Conservation (phyloP, 2,329 filamentous ascomycete genomes). For the Chlorencoelia australis region DNA sequence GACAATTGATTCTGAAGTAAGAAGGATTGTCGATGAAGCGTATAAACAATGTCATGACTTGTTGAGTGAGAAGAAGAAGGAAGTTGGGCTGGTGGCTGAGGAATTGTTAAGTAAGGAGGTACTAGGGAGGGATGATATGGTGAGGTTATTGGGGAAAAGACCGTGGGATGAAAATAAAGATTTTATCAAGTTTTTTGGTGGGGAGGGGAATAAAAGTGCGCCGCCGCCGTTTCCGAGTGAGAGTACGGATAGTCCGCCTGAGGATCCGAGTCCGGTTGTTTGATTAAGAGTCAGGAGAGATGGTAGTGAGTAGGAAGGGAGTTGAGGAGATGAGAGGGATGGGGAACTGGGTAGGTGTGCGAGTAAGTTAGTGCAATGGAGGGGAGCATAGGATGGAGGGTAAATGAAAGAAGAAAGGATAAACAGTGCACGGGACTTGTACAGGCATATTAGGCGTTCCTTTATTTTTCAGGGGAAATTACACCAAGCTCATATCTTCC, state of each 20-base stretch:
- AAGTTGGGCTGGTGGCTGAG: constrained; percentile 84
- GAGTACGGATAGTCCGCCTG: constrained; percentile 20
- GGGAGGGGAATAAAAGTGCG: constrained; percentile 41
- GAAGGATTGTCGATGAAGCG: constrained; percentile 82
- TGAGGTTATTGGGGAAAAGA: constrained; percentile 73
- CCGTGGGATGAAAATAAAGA: constrained; percentile 76
- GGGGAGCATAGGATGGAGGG: no score
- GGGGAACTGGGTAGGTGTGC: no score
- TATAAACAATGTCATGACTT: constrained; percentile 85
- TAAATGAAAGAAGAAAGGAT: no score
- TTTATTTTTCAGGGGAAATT: no score
- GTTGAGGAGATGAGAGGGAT: no score
- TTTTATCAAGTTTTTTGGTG: constrained; percentile 85
- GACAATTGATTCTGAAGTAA: constrained; percentile 84
- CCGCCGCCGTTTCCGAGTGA: constrained; percentile 45
- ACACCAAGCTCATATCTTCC: no score
- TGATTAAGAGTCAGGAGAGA: no score
- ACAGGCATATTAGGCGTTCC: no score
- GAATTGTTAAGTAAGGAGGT: constrained; percentile 90
- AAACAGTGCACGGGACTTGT: no score
- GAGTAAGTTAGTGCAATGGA: no score
- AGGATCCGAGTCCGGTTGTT: constrained; percentile 1
- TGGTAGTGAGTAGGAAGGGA: no score
- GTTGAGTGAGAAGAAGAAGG: constrained; percentile 73
- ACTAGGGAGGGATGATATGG: constrained; percentile 82